Evolutionary conservation across 352 stramenopile species (phyloP).

Genomic region (Phytophthora idaei): DNA sequence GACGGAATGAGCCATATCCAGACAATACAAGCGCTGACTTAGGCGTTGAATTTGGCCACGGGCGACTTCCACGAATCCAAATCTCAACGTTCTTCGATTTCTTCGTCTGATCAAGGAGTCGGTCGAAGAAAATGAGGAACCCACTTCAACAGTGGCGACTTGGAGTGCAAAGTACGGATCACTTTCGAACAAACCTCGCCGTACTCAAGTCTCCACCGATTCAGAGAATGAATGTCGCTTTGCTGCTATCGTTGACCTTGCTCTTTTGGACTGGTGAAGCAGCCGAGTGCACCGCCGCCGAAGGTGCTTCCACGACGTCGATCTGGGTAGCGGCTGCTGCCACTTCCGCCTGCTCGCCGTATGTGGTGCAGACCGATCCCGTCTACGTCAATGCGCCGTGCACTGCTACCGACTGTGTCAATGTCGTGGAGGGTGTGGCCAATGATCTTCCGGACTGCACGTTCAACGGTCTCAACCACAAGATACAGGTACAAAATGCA

Average conservation of each 20-base stretch:
- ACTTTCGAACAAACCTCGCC: slow-evolving; percentile 10
- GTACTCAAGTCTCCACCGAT: slow-evolving; percentile 3
- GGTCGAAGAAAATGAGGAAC: not conserved
- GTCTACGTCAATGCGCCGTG: slow-evolving; percentile 33
- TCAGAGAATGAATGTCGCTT: not conserved
- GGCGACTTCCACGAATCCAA: not conserved
- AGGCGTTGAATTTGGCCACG: too few species aligned
- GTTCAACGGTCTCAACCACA: slow-evolving; percentile 36
- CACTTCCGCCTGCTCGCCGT: slow-evolving; percentile 22
- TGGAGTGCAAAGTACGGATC: not conserved
- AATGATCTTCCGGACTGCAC: slow-evolving; percentile 32
- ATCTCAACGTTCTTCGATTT: slow-evolving; percentile 11
- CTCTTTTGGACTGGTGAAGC: slow-evolving; percentile 6
- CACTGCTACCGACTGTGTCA: slow-evolving; percentile 26
- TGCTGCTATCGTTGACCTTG: not conserved
- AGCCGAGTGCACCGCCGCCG: slow-evolving; percentile 25
- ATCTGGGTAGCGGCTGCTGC: slow-evolving; percentile 24
- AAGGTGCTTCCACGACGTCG: slow-evolving; percentile 13
- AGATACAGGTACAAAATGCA: slow-evolving; percentile 30
- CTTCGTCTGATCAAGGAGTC: not conserved
- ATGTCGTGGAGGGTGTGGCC: slow-evolving; percentile 20
- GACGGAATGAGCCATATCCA: too few species aligned
- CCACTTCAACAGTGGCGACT: not conserved
- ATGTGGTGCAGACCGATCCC: slow-evolving; percentile 22
- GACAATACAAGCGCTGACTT: too few species aligned